Conservation (phyloP, 441 rosid species). For the Pelargonium myrrhifolium region DNA sequence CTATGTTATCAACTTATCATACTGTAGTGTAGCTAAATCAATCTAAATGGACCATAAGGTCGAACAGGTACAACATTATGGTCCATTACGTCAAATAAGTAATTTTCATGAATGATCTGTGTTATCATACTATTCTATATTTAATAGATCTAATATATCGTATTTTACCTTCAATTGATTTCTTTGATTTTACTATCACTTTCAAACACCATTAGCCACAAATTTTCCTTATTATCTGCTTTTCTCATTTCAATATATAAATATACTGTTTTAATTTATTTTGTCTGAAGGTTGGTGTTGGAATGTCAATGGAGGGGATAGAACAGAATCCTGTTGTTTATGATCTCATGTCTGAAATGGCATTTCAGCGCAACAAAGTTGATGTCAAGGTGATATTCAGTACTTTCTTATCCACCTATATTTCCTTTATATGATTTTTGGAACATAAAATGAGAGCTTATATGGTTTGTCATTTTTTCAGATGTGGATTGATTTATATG, state of each 20-base stretch:
- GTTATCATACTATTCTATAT: too few relatives aligned
- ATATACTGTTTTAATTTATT: conserved; percentile 8
- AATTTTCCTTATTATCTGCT: background rate
- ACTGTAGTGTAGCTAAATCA: too few relatives aligned
- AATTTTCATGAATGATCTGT: too few relatives aligned
- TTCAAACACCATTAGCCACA: background rate
- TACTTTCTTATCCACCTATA: conserved; percentile 6
- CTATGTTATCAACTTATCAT: too few relatives aligned
- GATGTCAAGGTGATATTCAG: conserved; percentile 46
- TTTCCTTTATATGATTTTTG: background rate
- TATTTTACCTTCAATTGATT: background rate
- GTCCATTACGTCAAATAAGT: too few relatives aligned
- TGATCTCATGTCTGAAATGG: conserved; percentile 93
- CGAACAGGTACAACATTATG: too few relatives aligned
- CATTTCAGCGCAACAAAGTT: conserved; percentile 69
- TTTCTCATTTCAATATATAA: background rate
- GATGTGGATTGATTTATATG: conserved; percentile 78
- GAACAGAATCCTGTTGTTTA: conserved; percentile 94
- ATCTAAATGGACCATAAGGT: too few relatives aligned
- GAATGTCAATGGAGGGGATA: conserved; percentile 97
- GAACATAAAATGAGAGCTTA: background rate
- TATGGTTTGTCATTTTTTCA: conserved; percentile 25
- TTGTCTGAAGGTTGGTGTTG: conserved; percentile 73
- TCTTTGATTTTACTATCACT: background rate
- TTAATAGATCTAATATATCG: background rate